Evolutionary conservation across 73 alveolate species (phyloP), one percentile per base, ranked within the genome.

Genomic region (Stentor roeselii): DNA sequence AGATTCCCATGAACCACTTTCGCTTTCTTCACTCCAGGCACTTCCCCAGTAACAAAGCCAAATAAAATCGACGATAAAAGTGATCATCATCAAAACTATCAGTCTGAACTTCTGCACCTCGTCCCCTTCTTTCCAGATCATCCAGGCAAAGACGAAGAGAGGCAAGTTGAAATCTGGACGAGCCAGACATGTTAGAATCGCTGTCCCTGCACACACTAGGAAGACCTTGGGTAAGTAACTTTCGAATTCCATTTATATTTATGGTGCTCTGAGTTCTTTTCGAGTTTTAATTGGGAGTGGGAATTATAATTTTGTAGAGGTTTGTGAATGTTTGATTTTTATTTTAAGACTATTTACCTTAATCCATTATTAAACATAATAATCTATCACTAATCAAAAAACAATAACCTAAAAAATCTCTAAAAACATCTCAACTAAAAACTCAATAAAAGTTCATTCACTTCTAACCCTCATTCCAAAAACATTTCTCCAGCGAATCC

Each of bases 31-130:
- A 39, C 59, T 34, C 60, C 60, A 76, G 3, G 30, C 60, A 37
- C 82, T 36, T 76, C 84, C 84, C 84, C 84, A 76, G 39, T 76
- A 76, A 38, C 60, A 76, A 27, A 76, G 74, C 84, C 84, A 76
- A 37, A 76, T 41, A 39, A 76, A 76, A 76, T 76, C 84, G 39
- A 76, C 84, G n/a, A 76, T 39, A 76, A 76, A 39, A 76, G 84
- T 76, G 39, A 76, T 39, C n/a, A 76, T 37, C 84, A 76, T 39
- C n/a, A 76, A 76, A 39, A 21, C 11, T 27, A 39, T 21, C 32
- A 76, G 36, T 35, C 84, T 76, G 39, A 76, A 14, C 39, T 35
- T 76, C 39, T 67, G 80, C 21, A 34, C 41, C 41, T 21, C n/a
- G 74, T 76, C 84, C 32, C 60, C 74, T 41, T 76, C 75, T 21